Percentiles rank a stretch among this genome's conserved stretches.
Conservation (phyloP, 805 yeast genomes). For the Ogataea degrootiae region DNA sequence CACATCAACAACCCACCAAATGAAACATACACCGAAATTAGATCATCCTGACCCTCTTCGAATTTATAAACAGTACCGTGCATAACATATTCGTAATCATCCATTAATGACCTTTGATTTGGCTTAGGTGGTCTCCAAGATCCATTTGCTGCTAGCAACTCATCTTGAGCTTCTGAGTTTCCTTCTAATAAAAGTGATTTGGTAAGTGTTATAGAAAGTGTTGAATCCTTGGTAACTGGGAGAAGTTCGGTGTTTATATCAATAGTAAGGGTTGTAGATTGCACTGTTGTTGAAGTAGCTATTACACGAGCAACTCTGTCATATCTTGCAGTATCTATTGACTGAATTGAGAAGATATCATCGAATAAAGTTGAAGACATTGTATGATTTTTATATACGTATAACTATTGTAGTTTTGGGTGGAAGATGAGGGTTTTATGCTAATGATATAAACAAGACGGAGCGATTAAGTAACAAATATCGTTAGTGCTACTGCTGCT, state of each 20-base stretch:
- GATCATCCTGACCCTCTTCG: constrained; percentile 70
- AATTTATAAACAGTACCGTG: constrained; percentile 96
- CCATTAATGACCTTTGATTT: constrained; percentile 83
- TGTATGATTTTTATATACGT: neutral
- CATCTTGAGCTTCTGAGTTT: constrained; percentile 27
- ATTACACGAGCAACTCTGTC: constrained; percentile 87
- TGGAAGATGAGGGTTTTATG: too few species aligned
- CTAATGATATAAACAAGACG: too few species aligned
- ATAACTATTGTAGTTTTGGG: too few species aligned
- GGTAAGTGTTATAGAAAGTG: constrained; percentile 82
- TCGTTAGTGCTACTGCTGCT: too few species aligned
- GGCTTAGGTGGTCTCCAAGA: constrained; percentile 83
- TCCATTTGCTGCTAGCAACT: constrained; percentile 46
- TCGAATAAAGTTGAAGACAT: constrained; percentile 83
- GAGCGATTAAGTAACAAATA: too few species aligned
- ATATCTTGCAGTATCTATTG: constrained; percentile 84
- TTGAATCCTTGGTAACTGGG: constrained; percentile 73
- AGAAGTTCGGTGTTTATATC: constrained; percentile 90
- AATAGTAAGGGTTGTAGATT: constrained; percentile 75
- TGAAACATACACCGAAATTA: constrained; percentile 84
- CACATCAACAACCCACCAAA: constrained; percentile 94
- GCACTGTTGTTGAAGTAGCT: constrained; percentile 78
- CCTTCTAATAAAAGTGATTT: constrained; percentile 60
- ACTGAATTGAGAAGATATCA: constrained; percentile 82
- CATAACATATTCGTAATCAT: constrained; percentile 98